Percentiles rank a stretch among this genome's conserved stretches.
Evolutionary conservation across 768 basidiomycete species (phyloP).

Genomic region (Lenzites betulinus): DNA sequence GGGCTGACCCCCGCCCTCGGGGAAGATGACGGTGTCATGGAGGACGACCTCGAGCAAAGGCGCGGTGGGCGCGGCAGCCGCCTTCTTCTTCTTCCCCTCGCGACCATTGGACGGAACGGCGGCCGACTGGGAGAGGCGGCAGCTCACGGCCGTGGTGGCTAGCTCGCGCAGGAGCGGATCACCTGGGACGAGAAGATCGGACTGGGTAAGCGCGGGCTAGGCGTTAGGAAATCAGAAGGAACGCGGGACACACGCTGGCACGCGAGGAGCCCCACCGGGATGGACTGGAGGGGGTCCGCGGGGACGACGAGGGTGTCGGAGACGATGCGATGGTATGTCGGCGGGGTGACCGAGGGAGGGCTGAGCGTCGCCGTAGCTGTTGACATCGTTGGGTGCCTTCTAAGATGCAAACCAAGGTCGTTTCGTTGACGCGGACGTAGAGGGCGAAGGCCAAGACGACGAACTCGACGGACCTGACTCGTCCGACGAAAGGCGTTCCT

Average conservation of each 20-base stretch:
- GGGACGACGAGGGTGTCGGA: conserved; percentile 59
- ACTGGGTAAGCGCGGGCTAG: background rate
- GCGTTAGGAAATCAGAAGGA: conserved; percentile 1
- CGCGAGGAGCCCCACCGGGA: conserved; percentile 76
- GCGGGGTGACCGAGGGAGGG: conserved; percentile 46
- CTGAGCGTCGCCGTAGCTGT: conserved; percentile 34
- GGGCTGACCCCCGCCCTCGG: conserved; percentile 83
- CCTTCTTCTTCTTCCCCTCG: conserved; percentile 51
- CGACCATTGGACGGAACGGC: conserved; percentile 36
- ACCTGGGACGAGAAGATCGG: conserved; percentile 40
- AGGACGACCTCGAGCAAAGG: conserved; percentile 66
- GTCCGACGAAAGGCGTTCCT: background rate
- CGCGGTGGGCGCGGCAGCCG: conserved; percentile 48
- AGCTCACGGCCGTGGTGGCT: conserved; percentile 56
- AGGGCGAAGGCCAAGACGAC: too few species aligned
- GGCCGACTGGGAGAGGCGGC: conserved; percentile 47
- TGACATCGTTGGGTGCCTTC: conserved; percentile 32
- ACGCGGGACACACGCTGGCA: conserved; percentile 61
- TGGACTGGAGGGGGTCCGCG: conserved; percentile 47
- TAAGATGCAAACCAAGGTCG: too few species aligned
- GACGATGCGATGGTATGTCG: conserved; percentile 66
- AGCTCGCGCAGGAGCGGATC: conserved; percentile 69
- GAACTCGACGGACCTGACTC: background rate
- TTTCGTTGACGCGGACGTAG: too few species aligned
- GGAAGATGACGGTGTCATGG: conserved; percentile 79